Base-by-base conservation (phyloP, 257 asterid species). In the Ocimum tenuiflorum region DNA sequence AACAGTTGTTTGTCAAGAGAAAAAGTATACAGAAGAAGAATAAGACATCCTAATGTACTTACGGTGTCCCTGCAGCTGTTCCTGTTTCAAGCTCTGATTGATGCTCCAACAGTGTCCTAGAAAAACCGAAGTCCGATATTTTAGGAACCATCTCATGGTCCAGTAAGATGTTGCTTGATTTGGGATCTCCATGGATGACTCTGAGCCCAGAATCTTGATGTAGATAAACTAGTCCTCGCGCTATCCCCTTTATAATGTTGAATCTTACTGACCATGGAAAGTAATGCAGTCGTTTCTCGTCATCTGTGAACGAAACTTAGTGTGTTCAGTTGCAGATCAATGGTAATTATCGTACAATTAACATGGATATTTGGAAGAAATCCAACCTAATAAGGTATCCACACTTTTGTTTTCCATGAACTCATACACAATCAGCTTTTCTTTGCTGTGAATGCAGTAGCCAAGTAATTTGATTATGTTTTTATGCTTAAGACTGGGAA, bases 391-490 rank as follows among this genome's bases (percentile, higher is more conserved):
- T 0, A 35, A 71, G 6, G 13, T 46, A 22, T 31, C 19, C 27
- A 75, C 39, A 48, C 65, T 56, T 31, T 8, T 38, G 69, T 58
- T 64, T 57, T 42, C 61, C 76, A 52, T 70, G 70, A 57, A 75
- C 61, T 69, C 73, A 18, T 69, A 64, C 4, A 75, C 60, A 0
- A 75, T 39, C 52, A 75, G 47, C 8, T 12, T 8, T 29, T 58
- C 72, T 57, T 20, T 62, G 31, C 56, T 11, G 6, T 31, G 63
- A 46, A 45, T 22, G 76, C 76, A 70, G 55, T 70, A 70, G n/a
- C 80, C 80, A 59, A 59, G 67, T 57, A 65, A 56, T 20, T 53
- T 58, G 49, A 70, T 65, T 19, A 75, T 51, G 57, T 75, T 70
- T 55, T 7, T 53, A 41, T 73, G 78, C 2, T 13, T 46, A 52